A percentile compares a stretch with the other conserved stretches of the same genome.
Conservation (phyloP, 495 filamentous ascomycete genomes). For the Opeltia flavorubescens region DNA sequence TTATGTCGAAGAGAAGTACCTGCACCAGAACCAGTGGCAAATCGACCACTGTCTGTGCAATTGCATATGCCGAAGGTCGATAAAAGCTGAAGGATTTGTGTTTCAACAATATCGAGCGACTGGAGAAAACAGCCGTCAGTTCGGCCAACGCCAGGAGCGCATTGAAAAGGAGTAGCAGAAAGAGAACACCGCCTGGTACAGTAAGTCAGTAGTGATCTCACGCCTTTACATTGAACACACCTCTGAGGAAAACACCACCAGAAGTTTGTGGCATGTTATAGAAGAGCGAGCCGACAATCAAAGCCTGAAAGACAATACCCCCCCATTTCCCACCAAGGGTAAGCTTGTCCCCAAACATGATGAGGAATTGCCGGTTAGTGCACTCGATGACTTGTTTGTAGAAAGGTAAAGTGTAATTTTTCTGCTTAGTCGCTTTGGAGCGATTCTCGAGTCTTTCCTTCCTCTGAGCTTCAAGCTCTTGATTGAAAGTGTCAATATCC, state of each 20-base stretch:
- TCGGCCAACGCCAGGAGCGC: conserved; percentile 66
- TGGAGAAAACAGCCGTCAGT: conserved; percentile 53
- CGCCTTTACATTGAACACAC: conserved; percentile 6
- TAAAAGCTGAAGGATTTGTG: conserved; percentile 77
- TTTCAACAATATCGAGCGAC: conserved; percentile 62
- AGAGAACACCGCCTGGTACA: conserved; percentile 34
- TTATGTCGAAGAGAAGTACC: conserved; percentile 54
- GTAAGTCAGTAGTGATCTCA: background rate
- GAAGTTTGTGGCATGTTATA: conserved; percentile 51
- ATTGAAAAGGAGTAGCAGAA: conserved; percentile 72
- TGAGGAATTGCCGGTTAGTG: conserved; percentile 49
- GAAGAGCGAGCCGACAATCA: conserved; percentile 68
- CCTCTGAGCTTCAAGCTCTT: conserved; percentile 29
- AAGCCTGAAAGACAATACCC: conserved; percentile 53
- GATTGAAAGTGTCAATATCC: conserved; percentile 38
- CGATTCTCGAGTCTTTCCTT: conserved; percentile 33
- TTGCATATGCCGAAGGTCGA: conserved; percentile 61
- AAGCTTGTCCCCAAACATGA: conserved; percentile 48
- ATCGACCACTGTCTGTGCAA: conserved; percentile 67
- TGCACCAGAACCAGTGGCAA: conserved; percentile 57
- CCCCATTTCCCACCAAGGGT: conserved; percentile 35
- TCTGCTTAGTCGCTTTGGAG: conserved; percentile 36
- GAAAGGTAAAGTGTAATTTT: conserved; percentile 54
- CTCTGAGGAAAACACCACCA: conserved; percentile 31
- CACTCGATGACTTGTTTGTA: conserved; percentile 52